Evolutionary conservation across 192 early-diverging fungal species (phyloP).

Genomic region (Podila verticillata): DNA sequence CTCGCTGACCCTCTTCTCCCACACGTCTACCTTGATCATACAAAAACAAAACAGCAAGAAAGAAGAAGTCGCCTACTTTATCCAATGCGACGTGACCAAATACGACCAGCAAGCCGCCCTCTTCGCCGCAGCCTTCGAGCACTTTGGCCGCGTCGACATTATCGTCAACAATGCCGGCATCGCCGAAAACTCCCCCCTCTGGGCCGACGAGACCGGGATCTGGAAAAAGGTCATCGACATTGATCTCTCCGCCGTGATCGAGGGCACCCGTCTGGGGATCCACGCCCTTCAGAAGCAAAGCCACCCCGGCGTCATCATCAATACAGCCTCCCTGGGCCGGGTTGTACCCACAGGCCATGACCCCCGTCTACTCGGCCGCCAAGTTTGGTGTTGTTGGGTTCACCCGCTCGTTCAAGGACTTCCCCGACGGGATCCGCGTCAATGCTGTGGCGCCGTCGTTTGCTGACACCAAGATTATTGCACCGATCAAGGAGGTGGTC

Average conservation of each 20-base stretch:
- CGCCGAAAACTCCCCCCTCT: constrained; percentile 50
- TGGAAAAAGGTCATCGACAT: constrained; percentile 74
- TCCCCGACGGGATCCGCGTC: constrained; percentile 60
- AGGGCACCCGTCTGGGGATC: constrained; percentile 78
- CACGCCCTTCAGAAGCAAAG: constrained; percentile 60
- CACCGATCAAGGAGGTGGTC: constrained; percentile 45
- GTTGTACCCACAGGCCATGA: constrained; percentile 59
- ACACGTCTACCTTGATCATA: neutral
- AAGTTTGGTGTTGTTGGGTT: constrained; percentile 80
- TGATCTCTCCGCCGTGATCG: constrained; percentile 78
- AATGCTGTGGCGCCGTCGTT: constrained; percentile 73
- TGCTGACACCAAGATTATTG: constrained; percentile 62
- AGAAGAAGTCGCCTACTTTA: constrained; percentile 53
- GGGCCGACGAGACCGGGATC: constrained; percentile 52
- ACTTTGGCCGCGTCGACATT: constrained; percentile 69
- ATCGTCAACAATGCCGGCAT: constrained; percentile 75
- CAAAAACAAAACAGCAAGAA: constrained; percentile 28
- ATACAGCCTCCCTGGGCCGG: constrained; percentile 82
- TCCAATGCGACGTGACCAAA: constrained; percentile 62
- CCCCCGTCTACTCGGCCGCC: constrained; percentile 79
- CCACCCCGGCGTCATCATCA: constrained; percentile 71
- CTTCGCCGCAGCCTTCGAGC: constrained; percentile 47
- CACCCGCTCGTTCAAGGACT: constrained; percentile 60
- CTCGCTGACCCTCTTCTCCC: neutral
- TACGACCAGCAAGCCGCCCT: constrained; percentile 46